These are phyloP conservation scores for Zopfochytrium polystomum DNA, from an alignment of 371 early-diverging fungal species.

Conservation along the genomic window DNA sequence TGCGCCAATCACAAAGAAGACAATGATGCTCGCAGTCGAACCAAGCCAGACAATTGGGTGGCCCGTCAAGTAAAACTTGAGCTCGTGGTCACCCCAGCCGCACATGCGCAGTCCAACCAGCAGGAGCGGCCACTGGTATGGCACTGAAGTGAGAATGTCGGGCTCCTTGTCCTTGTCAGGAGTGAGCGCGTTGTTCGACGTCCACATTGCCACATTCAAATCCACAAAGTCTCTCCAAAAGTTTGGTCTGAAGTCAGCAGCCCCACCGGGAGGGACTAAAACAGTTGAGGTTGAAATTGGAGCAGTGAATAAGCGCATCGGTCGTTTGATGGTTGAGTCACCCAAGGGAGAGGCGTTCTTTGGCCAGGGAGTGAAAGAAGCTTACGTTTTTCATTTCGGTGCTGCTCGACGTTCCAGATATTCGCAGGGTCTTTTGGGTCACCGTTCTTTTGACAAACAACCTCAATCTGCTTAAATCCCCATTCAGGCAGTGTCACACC, in stretches of 20 bases:
- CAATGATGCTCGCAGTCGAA: conserved; percentile 62
- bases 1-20: conserved; percentile 44
- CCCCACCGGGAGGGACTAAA: conserved; percentile 61
- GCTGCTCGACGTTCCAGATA: conserved; percentile 97
- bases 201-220: conserved; percentile 97
- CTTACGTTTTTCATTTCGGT: conserved; percentile 70
- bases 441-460: conserved; percentile 74
- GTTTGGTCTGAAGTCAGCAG: conserved; percentile 58
- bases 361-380: too few species aligned
- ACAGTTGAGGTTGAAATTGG: conserved; percentile 4
- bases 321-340: too few species aligned
- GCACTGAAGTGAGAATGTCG: conserved; percentile 81
- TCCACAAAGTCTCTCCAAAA: conserved; percentile 90
- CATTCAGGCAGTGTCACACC: conserved; percentile 90
- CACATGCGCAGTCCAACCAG: conserved; percentile 95
- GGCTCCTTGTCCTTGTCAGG: conserved; percentile 94
- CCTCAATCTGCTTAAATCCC: conserved; percentile 98
- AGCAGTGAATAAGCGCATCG: too few species aligned
- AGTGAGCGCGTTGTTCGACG: conserved; percentile 95
- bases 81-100: conserved; percentile 85
- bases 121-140: conserved; percentile 94
- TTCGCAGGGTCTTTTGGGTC: conserved; percentile 55
- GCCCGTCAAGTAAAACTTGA: conserved; percentile 95
- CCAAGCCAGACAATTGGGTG: conserved; percentile 97
- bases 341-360: too few species aligned